Evolutionary conservation across 768 basidiomycete genomes (phyloP), one percentile per base, ranked within the genome.

Genomic region (Kwoniella dendrophila): DNA sequence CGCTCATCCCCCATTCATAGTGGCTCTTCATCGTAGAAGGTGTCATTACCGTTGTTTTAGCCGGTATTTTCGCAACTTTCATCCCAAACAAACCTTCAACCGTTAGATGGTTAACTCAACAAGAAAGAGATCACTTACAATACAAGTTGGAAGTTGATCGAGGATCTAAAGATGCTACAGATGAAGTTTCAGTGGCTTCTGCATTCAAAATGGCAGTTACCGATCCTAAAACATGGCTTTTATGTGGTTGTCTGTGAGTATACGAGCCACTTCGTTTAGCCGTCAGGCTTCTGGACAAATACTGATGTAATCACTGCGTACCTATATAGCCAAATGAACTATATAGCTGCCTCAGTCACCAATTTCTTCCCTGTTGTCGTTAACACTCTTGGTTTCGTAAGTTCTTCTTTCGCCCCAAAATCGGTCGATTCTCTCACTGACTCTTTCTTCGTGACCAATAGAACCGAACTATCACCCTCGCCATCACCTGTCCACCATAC

Each of bases 1-100:
- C 1, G 12, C 6, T 33, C 3, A 6, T 20, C 33, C 14, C 5
- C 32, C 14, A 11, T 32, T 41, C 32, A 29, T 18, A 56, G 55
- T 78, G 76, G 77, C 57, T 73, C n/a, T 70, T 70, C 58, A 74
- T 73, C 61, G 53, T 73, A 18, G 69, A 69, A 51, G 62, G 65
- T 41, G 38, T 54, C 26, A 27, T 68, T 48, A 67, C 62, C 20
- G 67, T 67, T 22, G 50, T 38, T 22, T 56, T 68, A 32, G 68
- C 59, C 11, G 34, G 22, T 22, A 62, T 73, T 47, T 68, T 74
- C 51, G 57, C 66, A 26, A 58, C 64, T n/a, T 68, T 72, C 67
- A 70, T 77, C 78, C 90, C 91, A 10, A 83, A 92, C 79, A 90
- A 92, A 73, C 92, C 92, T 1, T 77, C 84, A 47, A 86, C 92